Evolutionary conservation across 306 rosid species (phyloP), one percentile per base, ranked within the genome.

Genomic region (Quercus bicolor): DNA sequence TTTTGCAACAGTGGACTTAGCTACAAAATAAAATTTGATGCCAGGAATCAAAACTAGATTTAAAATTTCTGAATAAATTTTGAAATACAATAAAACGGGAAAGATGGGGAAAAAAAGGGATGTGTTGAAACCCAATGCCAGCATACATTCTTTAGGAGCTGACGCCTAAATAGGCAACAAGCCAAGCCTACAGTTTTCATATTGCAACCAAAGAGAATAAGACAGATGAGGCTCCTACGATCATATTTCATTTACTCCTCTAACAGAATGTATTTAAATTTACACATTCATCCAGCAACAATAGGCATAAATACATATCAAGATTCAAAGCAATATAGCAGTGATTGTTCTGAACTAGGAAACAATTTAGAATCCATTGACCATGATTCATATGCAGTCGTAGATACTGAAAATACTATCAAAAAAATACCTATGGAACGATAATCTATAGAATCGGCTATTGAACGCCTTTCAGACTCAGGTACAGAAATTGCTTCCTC

Each of bases 401-500:
- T 4, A 16, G 8, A 78, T 60, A 73, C 45, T 12, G 54, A 52
- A 76, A 51, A 80, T 72, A 79, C 68, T 37, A 77, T 31, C 28
- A 37, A 56, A 68, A 56, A 26, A 73, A 79, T 92, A 95, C 99
- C 99, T 90, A 95, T 85, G 21, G 94, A 70, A 69, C 0, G 97
- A 79, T 78, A 90, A 87, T 90, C 91, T 52, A 91, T 86, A 87
- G 97, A 84, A 51, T 93, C 95, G 43, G 90, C 92, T 51, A 90
- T 74, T 28, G 91, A 86, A 60, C 77, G 90, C 87, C 83, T 91
- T 82, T 91, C 77, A 59, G 92, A 81, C 79, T 82, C 86, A 53
- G 99, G 94, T 68, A 78, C 87, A 81, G 96, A 73, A 84, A 93
- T 91, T 80, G 96, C 99, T 86, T 96, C 98, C 79, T 92, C 99